A percentile compares a stretch with the other conserved stretches of the same genome.
phyloP scores from a whole-genome alignment of 192 early-diverging fungal genomes.

The Backusella sp. region DNA sequence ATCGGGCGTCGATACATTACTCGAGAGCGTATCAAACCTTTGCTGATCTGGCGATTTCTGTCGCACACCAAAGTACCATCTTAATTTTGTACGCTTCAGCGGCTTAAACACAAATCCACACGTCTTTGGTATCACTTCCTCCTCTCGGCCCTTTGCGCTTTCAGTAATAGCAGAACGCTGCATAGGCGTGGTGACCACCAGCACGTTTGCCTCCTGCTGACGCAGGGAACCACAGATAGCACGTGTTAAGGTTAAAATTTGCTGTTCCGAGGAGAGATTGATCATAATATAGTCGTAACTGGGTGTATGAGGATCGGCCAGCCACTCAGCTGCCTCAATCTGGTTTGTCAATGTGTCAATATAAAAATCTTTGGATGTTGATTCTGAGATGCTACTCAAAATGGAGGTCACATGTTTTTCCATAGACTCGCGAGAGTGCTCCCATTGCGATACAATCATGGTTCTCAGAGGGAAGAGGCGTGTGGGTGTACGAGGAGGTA shows the following conservation, averaged over 20 bases:
- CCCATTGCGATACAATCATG: slow-evolving; percentile 44
- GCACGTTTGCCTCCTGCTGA: slow-evolving; percentile 22
- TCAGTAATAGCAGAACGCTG: slow-evolving; percentile 51
- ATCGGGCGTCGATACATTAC: slow-evolving; percentile 9
- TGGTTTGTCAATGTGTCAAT: slow-evolving; percentile 43
- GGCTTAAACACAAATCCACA: slow-evolving; percentile 60
- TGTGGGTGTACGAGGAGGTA: slow-evolving; percentile 20
- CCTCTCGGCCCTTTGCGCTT: slow-evolving; percentile 35
- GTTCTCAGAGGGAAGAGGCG: slow-evolving; percentile 16
- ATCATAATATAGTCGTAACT: slow-evolving; percentile 46
- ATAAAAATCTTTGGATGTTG: neutral
- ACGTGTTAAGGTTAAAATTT: slow-evolving; percentile 36
- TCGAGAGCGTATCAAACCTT: neutral
- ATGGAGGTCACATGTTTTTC: slow-evolving; percentile 36
- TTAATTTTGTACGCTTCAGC: slow-evolving; percentile 48
- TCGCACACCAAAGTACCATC: slow-evolving; percentile 41
- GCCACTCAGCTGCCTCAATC: slow-evolving; percentile 37
- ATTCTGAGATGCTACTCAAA: neutral
- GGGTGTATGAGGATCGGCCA: slow-evolving; percentile 21
- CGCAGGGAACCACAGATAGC: slow-evolving; percentile 18
- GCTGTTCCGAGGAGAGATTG: slow-evolving; percentile 44
- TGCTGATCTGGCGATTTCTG: slow-evolving; percentile 6
- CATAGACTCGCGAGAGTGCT: slow-evolving; percentile 40
- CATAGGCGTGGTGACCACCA: slow-evolving; percentile 56
- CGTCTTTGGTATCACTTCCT: slow-evolving; percentile 30